Evolutionary conservation across 2,329 filamentous ascomycete species (phyloP).

Genomic region (Colletotrichum siamense): DNA sequence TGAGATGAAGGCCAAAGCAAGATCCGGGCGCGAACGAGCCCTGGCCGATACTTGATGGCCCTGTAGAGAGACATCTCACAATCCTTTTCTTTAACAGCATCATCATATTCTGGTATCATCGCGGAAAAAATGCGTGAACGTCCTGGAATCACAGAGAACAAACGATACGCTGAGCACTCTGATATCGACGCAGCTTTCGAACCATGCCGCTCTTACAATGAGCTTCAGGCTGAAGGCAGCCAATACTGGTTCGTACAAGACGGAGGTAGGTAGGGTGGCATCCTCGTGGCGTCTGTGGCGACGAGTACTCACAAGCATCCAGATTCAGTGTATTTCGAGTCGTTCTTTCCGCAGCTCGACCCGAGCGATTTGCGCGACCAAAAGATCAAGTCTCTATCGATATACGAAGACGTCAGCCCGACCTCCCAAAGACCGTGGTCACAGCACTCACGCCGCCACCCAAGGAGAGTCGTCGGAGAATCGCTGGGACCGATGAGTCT

Average conservation of each 20-base stretch:
- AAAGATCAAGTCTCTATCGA: not conserved
- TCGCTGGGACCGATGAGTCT: not conserved
- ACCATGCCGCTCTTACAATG: not conserved
- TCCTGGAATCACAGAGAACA: not conserved
- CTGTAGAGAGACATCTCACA: not conserved
- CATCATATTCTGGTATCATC: not conserved
- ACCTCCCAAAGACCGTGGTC: not conserved
- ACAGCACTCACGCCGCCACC: not conserved
- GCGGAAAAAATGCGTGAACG: not conserved
- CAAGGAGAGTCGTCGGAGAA: not conserved
- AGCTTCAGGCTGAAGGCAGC: not conserved
- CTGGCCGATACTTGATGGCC: not conserved
- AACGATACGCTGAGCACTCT: not conserved
- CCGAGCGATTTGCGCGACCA: not conserved
- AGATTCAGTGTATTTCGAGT: not conserved
- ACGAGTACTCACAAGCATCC: not conserved
- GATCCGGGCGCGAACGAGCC: not conserved
- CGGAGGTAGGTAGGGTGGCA: not conserved
- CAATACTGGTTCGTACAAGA: not conserved
- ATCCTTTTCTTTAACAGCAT: accelerated
- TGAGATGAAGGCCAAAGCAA: not conserved
- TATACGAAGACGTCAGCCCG: not conserved
- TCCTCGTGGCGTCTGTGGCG: not conserved
- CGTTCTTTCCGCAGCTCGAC: not conserved
- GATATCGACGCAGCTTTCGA: not conserved